Evolutionary conservation across 2,329 filamentous ascomycete species (phyloP).

Genomic region (Fusarium redolens): DNA sequence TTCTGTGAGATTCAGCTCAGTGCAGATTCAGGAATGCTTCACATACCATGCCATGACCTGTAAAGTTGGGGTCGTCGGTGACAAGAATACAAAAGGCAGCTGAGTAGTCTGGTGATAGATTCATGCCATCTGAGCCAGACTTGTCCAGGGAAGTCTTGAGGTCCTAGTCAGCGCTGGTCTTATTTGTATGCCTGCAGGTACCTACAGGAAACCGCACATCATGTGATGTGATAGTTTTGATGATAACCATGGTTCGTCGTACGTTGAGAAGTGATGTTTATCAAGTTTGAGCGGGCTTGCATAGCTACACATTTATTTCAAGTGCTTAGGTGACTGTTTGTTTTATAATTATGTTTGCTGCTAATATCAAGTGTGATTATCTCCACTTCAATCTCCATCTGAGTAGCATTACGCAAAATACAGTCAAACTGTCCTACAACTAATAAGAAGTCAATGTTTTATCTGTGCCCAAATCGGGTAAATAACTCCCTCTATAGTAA

Average conservation of each 20-base stretch:
- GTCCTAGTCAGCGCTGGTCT: neutral
- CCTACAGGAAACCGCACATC: neutral
- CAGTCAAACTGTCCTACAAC: neutral
- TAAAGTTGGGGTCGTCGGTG: slow-evolving; percentile 73
- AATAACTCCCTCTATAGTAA: accelerated
- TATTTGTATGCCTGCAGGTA: accelerated
- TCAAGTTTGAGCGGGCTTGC: accelerated
- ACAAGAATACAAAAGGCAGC: slow-evolving; percentile 90
- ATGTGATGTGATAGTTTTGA: neutral
- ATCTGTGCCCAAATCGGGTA: neutral
- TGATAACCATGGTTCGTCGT: neutral
- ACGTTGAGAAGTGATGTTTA: accelerated
- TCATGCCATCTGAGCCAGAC: slow-evolving; percentile 96
- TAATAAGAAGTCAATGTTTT: accelerated
- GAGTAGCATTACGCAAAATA: accelerated
- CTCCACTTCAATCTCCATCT: accelerated
- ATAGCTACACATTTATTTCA: neutral
- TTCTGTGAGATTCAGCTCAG: neutral
- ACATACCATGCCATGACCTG: slow-evolving; percentile 80
- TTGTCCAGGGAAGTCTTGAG: slow-evolving; percentile 82
- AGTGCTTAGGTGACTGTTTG: too few relatives aligned
- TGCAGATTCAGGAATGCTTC: accelerated
- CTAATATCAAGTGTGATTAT: too few relatives aligned
- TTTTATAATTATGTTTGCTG: too few relatives aligned
- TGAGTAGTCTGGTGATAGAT: slow-evolving; percentile 90